Evolutionary conservation across 1,284 basidiomycete species (phyloP).

Genomic region (Vanrija humicola): DNA sequence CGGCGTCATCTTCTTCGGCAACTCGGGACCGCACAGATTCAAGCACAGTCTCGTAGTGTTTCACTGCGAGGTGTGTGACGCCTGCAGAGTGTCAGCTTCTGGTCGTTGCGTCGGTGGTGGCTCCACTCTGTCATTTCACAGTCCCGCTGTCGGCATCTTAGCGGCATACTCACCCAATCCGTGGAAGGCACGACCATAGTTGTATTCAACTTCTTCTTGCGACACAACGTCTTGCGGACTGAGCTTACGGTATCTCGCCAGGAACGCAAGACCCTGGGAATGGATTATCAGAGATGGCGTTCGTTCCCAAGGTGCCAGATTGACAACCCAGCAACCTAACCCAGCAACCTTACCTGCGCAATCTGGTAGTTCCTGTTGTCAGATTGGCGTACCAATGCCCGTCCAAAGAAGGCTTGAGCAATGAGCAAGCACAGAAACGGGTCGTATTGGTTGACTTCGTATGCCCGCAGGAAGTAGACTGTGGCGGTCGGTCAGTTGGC

Average conservation of each 20-base stretch:
- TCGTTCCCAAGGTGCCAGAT: background rate
- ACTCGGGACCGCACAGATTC: constrained; percentile 56
- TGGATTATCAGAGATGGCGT: background rate
- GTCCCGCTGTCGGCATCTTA: background rate
- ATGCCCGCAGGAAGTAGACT: constrained; percentile 87
- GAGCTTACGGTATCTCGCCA: constrained; percentile 67
- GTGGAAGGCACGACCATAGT: constrained; percentile 86
- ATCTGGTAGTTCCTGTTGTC: constrained; percentile 86
- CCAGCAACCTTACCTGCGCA: constrained; percentile 61
- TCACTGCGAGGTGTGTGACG: constrained; percentile 70
- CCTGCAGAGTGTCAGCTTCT: constrained; percentile 52
- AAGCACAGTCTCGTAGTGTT: constrained; percentile 75
- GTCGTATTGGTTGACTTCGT: constrained; percentile 76
- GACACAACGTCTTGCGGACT: constrained; percentile 49
- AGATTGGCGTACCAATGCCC: constrained; percentile 87
- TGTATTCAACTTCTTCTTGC: constrained; percentile 80
- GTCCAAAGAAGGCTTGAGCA: constrained; percentile 76
- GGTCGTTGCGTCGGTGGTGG: background rate
- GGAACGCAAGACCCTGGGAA: constrained; percentile 70
- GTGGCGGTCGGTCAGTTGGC: background rate
- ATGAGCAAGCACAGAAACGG: constrained; percentile 78
- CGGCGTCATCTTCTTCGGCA: constrained; percentile 16
- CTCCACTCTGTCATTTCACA: background rate
- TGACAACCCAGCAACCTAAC: constrained; percentile 52
- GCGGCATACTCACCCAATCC: constrained; percentile 63